Conservation (phyloP, 805 yeast genomes). For the Kazachstania psychrophila region DNA sequence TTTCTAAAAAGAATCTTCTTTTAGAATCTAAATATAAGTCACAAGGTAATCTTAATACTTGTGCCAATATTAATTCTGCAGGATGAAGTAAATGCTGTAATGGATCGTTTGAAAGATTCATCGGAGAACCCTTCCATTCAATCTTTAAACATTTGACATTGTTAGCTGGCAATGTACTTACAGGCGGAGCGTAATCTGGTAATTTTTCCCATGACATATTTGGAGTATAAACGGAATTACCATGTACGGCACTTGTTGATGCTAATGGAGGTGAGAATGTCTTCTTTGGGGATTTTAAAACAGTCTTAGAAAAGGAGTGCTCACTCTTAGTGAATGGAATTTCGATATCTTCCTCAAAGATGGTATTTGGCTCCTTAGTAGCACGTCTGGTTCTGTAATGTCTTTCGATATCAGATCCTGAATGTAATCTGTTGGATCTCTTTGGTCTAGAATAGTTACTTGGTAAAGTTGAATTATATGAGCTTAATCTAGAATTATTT, state of each 20-base stretch:
- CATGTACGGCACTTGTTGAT: conserved; percentile 18
- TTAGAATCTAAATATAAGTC: conserved; percentile 70
- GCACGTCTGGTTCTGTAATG: conserved; percentile 3
- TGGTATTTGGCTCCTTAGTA: conserved; percentile 1
- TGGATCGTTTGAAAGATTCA: conserved; percentile 78
- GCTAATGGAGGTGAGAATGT: conserved; percentile 24
- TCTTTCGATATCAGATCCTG: conserved; percentile 3
- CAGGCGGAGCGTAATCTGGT: conserved; percentile 71
- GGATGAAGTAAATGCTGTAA: conserved; percentile 67
- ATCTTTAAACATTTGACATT: conserved; percentile 65
- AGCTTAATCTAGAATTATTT: not conserved
- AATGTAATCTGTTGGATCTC: not conserved
- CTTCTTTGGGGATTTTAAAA: no score
- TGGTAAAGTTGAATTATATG: not conserved
- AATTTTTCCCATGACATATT: conserved; percentile 54
- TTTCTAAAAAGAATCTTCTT: conserved; percentile 77
- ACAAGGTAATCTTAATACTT: conserved; percentile 76
- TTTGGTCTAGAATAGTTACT: not conserved
- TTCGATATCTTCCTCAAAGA: no score
- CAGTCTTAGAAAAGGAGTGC: no score
- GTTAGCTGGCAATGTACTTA: conserved; percentile 49
- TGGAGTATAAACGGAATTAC: conserved; percentile 26
- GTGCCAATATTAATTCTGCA: conserved; percentile 77
- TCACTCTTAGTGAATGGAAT: no score
- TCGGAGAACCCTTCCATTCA: conserved; percentile 97